Percentiles rank a stretch among this genome's conserved stretches.
Evolutionary conservation across 73 alveolate genomes (phyloP).

Genomic region (Durusdinium trenchii): DNA sequence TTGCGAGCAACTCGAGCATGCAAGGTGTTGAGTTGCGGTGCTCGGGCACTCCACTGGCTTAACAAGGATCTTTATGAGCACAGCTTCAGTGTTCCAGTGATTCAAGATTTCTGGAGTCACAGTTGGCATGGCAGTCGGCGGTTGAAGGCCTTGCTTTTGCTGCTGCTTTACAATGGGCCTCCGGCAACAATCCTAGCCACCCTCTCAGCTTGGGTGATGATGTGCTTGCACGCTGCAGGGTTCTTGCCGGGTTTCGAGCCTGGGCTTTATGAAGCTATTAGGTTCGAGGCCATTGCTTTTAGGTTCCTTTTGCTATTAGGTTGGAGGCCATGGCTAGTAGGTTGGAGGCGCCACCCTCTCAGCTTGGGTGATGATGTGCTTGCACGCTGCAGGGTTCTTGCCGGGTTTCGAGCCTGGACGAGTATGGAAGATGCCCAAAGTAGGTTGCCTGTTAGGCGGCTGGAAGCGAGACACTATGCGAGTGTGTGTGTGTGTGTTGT

Average conservation of each 20-base stretch:
- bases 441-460: too few relatives aligned
- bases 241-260: neutral
- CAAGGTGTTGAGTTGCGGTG: neutral
- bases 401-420: neutral
- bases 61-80: neutral
- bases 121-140: constrained; percentile 36
- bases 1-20: constrained; percentile 28
- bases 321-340: too few relatives aligned
- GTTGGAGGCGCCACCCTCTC: neutral
- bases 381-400: neutral
- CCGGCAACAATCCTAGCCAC: neutral
- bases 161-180: constrained; percentile 40
- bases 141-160: constrained; percentile 5
- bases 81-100: neutral
- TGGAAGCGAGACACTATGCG: too few relatives aligned
- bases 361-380: neutral
- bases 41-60: neutral
- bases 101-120: constrained; percentile 38
- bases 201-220: neutral
- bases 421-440: too few relatives aligned
- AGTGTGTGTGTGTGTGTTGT: too few relatives aligned
- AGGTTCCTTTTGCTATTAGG: too few relatives aligned
- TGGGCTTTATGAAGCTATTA: too few relatives aligned
- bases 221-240: neutral
- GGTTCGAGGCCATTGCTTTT: too few relatives aligned